Percentiles rank a stretch among this genome's conserved stretches.
Conservation (phyloP, 2,329 filamentous ascomycete species). For the Aspergillus ibericus region DNA sequence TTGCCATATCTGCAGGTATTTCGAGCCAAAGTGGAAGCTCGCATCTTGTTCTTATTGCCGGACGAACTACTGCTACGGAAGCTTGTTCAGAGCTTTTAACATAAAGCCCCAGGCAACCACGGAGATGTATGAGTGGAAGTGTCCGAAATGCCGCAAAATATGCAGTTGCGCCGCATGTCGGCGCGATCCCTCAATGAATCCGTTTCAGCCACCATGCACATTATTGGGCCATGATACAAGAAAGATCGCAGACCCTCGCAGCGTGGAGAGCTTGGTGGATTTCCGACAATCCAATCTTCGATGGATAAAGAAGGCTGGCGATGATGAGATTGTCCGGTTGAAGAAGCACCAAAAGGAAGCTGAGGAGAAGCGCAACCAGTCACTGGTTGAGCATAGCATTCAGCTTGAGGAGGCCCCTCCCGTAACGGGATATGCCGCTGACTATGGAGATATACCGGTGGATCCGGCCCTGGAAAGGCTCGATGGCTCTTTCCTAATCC, state of each 20-base stretch:
- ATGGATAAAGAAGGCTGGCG: slow-evolving; percentile 69
- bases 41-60: slow-evolving; percentile 76
- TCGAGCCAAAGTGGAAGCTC: slow-evolving; percentile 81
- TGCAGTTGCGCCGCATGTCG: slow-evolving; percentile 86
- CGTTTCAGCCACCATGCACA: slow-evolving; percentile 84
- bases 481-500: slow-evolving; percentile 17
- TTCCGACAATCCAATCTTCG: slow-evolving; percentile 84
- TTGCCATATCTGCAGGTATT: slow-evolving; percentile 82
- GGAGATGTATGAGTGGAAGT: slow-evolving; percentile 80
- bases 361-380: slow-evolving; percentile 52
- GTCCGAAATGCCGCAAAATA: slow-evolving; percentile 79
- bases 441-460: slow-evolving; percentile 40
- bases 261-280: slow-evolving; percentile 85
- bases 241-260: slow-evolving; percentile 84
- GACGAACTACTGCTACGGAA: slow-evolving; percentile 87
- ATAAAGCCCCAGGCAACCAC: slow-evolving; percentile 80
- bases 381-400: slow-evolving; percentile 46
- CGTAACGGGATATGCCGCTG: slow-evolving; percentile 3
- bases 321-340: slow-evolving; percentile 50
- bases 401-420: slow-evolving; percentile 33
- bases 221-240: slow-evolving; percentile 88
- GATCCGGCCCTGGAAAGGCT: slow-evolving; percentile 42
- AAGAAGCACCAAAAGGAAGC: slow-evolving; percentile 55
- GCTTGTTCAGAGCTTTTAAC: slow-evolving; percentile 87
- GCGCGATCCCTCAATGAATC: slow-evolving; percentile 64